Percentiles rank a stretch among this genome's conserved stretches.
phyloP scores from a whole-genome alignment of 371 early-diverging fungal species.

The Mortierella polycephala region DNA sequence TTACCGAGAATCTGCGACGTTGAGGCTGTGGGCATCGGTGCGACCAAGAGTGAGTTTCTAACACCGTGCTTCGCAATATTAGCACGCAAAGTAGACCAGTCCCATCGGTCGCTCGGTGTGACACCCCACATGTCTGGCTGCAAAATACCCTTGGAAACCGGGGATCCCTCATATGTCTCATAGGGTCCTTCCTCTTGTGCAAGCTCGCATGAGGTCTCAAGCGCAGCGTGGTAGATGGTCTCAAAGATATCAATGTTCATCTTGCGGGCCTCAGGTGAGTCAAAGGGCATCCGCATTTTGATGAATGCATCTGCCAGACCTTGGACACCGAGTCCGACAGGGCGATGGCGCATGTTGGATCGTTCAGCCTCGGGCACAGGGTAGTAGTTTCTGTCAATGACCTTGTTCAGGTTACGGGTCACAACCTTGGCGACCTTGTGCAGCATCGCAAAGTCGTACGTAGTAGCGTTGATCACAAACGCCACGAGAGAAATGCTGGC shows the following conservation, averaged over 20 bases:
- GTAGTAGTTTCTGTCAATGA: conserved; percentile 98
- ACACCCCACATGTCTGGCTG: conserved; percentile 98
- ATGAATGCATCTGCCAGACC: conserved; percentile 99
- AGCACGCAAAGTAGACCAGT: conserved; percentile 91
- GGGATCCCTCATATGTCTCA: conserved; percentile 92
- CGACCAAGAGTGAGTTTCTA: conserved; percentile 97
- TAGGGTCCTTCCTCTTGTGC: conserved; percentile 91
- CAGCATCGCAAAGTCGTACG: conserved; percentile 81
- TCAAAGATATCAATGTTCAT: conserved; percentile 97
- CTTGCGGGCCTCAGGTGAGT: conserved; percentile 88
- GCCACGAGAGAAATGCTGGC: conserved; percentile 97
- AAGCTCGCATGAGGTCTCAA: conserved; percentile 96
- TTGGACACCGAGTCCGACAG: conserved; percentile 99
- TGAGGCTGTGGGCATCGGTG: conserved; percentile 99
- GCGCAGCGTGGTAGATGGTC: conserved; percentile 97
- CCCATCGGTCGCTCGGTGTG: conserved; percentile 84
- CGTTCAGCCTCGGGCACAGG: conserved; percentile 93
- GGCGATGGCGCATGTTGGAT: conserved; percentile 97
- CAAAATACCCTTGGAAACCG: conserved; percentile 94
- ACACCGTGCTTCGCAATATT: conserved; percentile 91
- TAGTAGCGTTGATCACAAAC: conserved; percentile 83
- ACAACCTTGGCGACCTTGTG: conserved; percentile 89
- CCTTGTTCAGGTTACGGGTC: conserved; percentile 94
- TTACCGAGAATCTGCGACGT: conserved; percentile 99
- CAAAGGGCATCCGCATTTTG: conserved; percentile 96